These are phyloP conservation scores for Phytophthora pluvialis DNA, from an alignment of 352 stramenopile genomes.

Conservation along the genomic window DNA sequence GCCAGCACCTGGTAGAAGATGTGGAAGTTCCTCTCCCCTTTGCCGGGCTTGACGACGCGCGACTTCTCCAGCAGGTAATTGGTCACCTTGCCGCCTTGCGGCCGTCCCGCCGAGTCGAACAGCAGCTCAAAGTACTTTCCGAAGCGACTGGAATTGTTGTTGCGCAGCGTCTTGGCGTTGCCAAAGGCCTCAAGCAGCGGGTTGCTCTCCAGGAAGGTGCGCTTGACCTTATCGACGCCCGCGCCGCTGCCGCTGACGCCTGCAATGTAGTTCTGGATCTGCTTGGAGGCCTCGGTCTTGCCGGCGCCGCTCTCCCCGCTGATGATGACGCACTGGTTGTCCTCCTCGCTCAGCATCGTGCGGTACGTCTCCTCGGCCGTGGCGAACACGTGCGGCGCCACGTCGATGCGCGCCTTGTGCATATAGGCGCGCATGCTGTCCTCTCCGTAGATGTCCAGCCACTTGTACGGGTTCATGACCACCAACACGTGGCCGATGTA, in stretches of 20 bases:
- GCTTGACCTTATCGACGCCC: conserved; percentile 89
- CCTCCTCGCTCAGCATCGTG: conserved; percentile 88
- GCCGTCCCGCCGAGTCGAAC: conserved; percentile 88
- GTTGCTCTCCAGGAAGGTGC: conserved; percentile 94
- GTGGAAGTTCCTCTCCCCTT: conserved; percentile 94
- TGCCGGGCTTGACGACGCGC: conserved; percentile 83
- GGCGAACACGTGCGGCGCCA: conserved; percentile 87
- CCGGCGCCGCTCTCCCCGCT: conserved; percentile 85
- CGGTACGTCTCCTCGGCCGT: conserved; percentile 89
- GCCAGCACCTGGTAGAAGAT: conserved; percentile 95
- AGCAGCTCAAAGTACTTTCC: conserved; percentile 96
- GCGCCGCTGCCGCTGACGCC: conserved; percentile 77
- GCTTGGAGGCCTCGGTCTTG: conserved; percentile 90
- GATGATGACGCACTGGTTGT: conserved; percentile 93
- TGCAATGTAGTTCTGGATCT: conserved; percentile 92
- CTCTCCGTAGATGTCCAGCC: conserved; percentile 90
- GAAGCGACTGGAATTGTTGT: conserved; percentile 96
- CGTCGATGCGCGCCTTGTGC: conserved; percentile 88
- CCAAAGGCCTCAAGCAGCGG: conserved; percentile 96
- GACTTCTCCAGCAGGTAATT: conserved; percentile 95
- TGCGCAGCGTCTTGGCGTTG: conserved; percentile 95
- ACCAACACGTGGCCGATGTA: conserved; percentile 91
- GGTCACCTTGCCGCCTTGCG: conserved; percentile 89
- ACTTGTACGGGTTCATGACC: conserved; percentile 92
- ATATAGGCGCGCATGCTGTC: conserved; percentile 81